A percentile compares a stretch with the other conserved stretches of the same genome.
Evolutionary conservation across 768 basidiomycete genomes (phyloP).

Genomic region (Cubamyces lactineus): DNA sequence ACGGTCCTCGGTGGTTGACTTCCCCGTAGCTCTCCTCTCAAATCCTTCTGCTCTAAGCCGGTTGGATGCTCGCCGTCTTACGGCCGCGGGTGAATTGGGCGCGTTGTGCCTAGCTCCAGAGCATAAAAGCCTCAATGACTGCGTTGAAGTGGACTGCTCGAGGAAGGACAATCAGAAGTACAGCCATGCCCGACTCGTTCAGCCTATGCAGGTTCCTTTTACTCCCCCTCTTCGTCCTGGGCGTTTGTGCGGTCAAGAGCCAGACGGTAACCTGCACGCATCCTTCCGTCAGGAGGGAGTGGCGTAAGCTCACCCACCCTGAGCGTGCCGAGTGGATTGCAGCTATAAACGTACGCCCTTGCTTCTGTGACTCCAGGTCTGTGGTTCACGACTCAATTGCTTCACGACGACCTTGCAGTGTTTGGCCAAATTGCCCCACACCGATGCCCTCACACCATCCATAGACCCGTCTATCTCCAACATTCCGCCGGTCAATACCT

Average conservation of each 20-base stretch:
- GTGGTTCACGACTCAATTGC: neutral
- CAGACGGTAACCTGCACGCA: conserved; percentile 22
- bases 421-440: conserved; percentile 9
- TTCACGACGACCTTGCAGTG: conserved; percentile 3
- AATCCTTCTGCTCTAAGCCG: too few relatives aligned
- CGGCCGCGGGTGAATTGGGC: neutral
- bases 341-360: conserved; percentile 28
- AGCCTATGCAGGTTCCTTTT: neutral
- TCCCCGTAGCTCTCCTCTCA: neutral
- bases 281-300: conserved; percentile 30
- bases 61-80: neutral
- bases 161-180: neutral
- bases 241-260: neutral
- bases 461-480: conserved; percentile 17
- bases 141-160: neutral
- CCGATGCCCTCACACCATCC: conserved; percentile 10
- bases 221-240: conserved; percentile 2
- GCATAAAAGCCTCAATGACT: conserved; percentile 2
- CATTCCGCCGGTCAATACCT: conserved; percentile 19
- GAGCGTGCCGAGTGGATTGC: conserved; percentile 31
- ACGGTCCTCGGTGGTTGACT: conserved; percentile 1
- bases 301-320: conserved; percentile 23
- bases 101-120: neutral
- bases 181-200: neutral
- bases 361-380: neutral